These are phyloP conservation scores for Primulina eburnea DNA, from an alignment of 257 asterid genomes.

Conservation along the genomic window DNA sequence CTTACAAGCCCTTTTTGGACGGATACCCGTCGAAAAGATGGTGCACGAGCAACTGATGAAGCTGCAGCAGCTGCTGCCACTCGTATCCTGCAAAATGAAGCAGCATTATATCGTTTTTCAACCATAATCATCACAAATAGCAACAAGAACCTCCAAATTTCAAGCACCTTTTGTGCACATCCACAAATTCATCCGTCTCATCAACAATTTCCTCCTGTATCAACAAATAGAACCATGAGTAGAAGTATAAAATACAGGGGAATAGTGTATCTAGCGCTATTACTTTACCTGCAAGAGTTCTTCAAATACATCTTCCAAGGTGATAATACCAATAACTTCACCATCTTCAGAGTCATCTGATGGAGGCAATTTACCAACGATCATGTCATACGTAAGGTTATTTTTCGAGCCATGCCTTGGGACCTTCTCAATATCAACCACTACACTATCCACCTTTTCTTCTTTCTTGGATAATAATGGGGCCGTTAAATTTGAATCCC, in stretches of 20 bases:
- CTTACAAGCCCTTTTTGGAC: constrained; percentile 64
- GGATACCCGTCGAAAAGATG: constrained; percentile 64
- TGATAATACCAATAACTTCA: constrained; percentile 85
- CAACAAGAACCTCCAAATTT: constrained; percentile 21
- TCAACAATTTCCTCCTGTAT: constrained; percentile 92
- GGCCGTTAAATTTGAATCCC: constrained; percentile 36
- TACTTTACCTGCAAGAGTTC: constrained; percentile 78
- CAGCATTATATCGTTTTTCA: constrained; percentile 9
- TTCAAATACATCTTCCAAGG: constrained; percentile 94
- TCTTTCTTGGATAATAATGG: constrained; percentile 48
- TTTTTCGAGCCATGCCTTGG: constrained; percentile 35
- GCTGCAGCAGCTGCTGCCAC: constrained; percentile 96
- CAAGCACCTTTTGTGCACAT: constrained; percentile 76
- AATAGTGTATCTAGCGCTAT: constrained; percentile 5
- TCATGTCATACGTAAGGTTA: constrained; percentile 35
- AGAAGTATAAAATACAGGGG: constrained; percentile 4
- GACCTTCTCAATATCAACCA: constrained; percentile 57
- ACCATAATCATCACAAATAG: constrained; percentile 3
- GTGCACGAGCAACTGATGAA: constrained; percentile 80
- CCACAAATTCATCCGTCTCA: constrained; percentile 90
- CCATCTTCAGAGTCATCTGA: constrained; percentile 71
- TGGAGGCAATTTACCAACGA: constrained; percentile 32
- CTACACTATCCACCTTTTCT: constrained; percentile 40
- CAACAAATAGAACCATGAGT: constrained; percentile 10
- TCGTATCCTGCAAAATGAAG: constrained; percentile 61